Evolutionary conservation across 2,329 filamentous ascomycete genomes (phyloP).

Genomic region (Xylaria sp.): DNA sequence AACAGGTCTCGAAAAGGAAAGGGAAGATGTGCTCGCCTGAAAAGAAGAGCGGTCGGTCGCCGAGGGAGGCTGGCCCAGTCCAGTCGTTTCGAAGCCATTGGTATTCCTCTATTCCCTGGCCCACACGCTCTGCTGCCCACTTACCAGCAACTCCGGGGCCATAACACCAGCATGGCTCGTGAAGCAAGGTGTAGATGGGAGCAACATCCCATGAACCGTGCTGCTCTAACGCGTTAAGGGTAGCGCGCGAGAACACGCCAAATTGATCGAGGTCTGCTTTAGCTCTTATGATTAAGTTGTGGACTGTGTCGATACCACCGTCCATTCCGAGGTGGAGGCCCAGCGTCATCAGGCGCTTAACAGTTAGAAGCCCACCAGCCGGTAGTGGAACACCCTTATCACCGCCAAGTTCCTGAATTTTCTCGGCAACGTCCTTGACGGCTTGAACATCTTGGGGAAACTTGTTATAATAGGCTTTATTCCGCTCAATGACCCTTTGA

Average conservation of each 20-base stretch:
- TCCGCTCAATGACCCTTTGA: slow-evolving; percentile 75
- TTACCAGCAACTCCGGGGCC: slow-evolving; percentile 70
- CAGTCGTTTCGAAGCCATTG: slow-evolving; percentile 62
- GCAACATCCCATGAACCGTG: slow-evolving; percentile 77
- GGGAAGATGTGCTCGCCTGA: slow-evolving; percentile 94
- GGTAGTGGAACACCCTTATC: slow-evolving; percentile 69
- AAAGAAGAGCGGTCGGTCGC: slow-evolving; percentile 74
- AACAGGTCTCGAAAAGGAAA: slow-evolving; percentile 83
- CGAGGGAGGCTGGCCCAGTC: slow-evolving; percentile 53
- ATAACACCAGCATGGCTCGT: slow-evolving; percentile 89
- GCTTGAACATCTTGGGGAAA: slow-evolving; percentile 81
- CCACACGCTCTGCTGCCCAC: slow-evolving; percentile 79
- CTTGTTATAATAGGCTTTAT: slow-evolving; percentile 83
- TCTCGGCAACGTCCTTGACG: slow-evolving; percentile 73
- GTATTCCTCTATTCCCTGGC: slow-evolving; percentile 60
- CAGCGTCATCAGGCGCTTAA: slow-evolving; percentile 78
- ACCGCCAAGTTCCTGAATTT: slow-evolving; percentile 69
- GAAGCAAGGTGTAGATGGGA: slow-evolving; percentile 86
- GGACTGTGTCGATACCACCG: slow-evolving; percentile 79
- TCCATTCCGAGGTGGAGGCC: slow-evolving; percentile 84
- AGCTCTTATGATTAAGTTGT: slow-evolving; percentile 77
- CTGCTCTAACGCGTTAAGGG: slow-evolving; percentile 75
- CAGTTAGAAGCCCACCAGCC: slow-evolving; percentile 77
- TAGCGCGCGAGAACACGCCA: slow-evolving; percentile 78
- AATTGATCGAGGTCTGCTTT: slow-evolving; percentile 79